Percentiles rank a stretch among this genome's conserved stretches.
Conservation (phyloP, 495 filamentous ascomycete genomes). For the Arthonia radiata region DNA sequence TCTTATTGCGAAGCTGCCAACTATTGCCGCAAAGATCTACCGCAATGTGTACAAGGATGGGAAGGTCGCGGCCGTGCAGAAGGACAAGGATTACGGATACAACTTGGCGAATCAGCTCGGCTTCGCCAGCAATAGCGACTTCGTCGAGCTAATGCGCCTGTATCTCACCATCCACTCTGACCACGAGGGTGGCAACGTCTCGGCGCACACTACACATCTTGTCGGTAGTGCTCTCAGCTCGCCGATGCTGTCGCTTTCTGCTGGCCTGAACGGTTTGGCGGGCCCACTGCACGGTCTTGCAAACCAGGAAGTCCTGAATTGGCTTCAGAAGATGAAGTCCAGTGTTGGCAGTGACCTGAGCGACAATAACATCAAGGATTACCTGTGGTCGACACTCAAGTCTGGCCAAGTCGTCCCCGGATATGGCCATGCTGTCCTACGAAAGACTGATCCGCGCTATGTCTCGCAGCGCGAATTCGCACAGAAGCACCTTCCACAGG, state of each 20-base stretch:
- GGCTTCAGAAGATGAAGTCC: constrained; percentile 98
- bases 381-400: constrained; percentile 95
- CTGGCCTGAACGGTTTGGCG: constrained; percentile 90
- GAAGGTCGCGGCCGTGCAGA: constrained; percentile 83
- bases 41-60: constrained; percentile 99
- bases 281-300: constrained; percentile 95
- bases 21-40: constrained; percentile 94
- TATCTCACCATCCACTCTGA: constrained; percentile 99
- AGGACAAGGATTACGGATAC: constrained; percentile 95
- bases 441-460: constrained; percentile 98
- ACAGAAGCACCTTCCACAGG: constrained; percentile 69
- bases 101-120: constrained; percentile 98
- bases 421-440: constrained; percentile 95
- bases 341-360: constrained; percentile 76
- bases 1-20: constrained; percentile 96
- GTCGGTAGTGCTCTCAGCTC: constrained; percentile 94
- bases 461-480: constrained; percentile 92
- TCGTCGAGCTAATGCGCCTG: constrained; percentile 89
- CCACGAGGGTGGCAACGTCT: constrained; percentile 87
- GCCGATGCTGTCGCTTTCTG: constrained; percentile 82
- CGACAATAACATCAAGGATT: constrained; percentile 86
- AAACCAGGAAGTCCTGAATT: constrained; percentile 97
- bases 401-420: constrained; percentile 85
- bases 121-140: constrained; percentile 84
- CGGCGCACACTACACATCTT: constrained; percentile 92